Conservation (phyloP, 2,329 filamentous ascomycete species). For the Xylariaceae sp. region DNA sequence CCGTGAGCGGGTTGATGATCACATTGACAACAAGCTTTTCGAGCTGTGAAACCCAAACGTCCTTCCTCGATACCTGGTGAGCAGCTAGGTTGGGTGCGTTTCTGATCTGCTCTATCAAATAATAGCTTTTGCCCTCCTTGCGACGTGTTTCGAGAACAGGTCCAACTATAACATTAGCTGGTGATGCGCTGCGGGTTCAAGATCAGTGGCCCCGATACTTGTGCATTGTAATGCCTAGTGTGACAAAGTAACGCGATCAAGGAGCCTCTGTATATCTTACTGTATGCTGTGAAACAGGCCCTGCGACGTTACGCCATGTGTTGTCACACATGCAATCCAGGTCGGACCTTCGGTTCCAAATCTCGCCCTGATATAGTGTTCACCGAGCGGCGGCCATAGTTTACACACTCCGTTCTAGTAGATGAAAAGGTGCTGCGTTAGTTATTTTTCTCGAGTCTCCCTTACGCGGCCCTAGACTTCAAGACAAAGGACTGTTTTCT, state of each 20-base stretch:
- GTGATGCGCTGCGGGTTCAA: slow-evolving; percentile 36
- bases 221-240: no score
- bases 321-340: slow-evolving; percentile 67
- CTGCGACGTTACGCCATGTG: slow-evolving; percentile 53
- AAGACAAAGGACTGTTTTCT: no score
- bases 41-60: slow-evolving; percentile 64
- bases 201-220: no score
- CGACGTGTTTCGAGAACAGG: slow-evolving; percentile 37
- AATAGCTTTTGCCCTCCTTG: slow-evolving; percentile 21
- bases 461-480: no score
- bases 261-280: no score
- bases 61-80: slow-evolving; percentile 36
- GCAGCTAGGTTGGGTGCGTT: slow-evolving; percentile 44
- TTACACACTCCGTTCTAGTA: slow-evolving; percentile 84
- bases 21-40: slow-evolving; percentile 83
- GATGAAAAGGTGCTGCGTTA: no score
- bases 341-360: slow-evolving; percentile 50
- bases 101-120: slow-evolving; percentile 43
- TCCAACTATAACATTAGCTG: slow-evolving; percentile 48
- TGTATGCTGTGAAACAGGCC: slow-evolving; percentile 52
- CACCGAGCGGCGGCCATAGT: slow-evolving; percentile 53
- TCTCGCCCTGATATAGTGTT: slow-evolving; percentile 40
- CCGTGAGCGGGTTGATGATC: slow-evolving; percentile 82
- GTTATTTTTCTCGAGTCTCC: no score
- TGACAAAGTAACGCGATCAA: no score